Base-by-base conservation (phyloP, 768 basidiomycete species). In the Collybia mongolica region DNA sequence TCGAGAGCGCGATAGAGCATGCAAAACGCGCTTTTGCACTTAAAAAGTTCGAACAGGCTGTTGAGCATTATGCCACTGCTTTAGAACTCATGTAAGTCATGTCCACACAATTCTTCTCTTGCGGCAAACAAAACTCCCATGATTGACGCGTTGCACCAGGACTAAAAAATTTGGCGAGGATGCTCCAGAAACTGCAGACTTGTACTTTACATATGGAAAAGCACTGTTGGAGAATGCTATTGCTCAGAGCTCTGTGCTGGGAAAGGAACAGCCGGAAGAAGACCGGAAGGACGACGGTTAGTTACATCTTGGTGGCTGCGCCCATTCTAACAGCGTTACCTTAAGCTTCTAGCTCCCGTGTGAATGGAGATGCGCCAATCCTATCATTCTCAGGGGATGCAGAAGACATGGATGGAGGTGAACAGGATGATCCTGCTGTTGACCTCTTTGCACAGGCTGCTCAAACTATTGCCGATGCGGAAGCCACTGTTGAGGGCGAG, bases 181-280 rank as follows among this genome's bases (percentile, higher is more conserved):
- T 60, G 82, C 88, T 19, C 86, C 88, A 0, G 85, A 90, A 61
- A 85, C 80, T 46, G 96, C 93, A 6, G 93, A 98, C 60, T 65
- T 96, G 18, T 90, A 98, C 53, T 87, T 96, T 51, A 76, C 81
- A 3, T 99, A 98, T 62, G 97, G 97, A 12, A 93, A 89, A 66
- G 93, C 97, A 3, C 70, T 98, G 37, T 77, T 97, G 48, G 93
- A 94, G 71, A 93, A 96, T 61, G 96, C 94, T 5, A 90, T 98
- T 52, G 69, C 82, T 3, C 88, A 93, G 61, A 87, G 72, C 50
- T 82, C 86, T 0, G 96, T 98, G n/a, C 70, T 99, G 49, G 94
- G 93, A 1, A 93, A 93, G 62, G 91, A 93, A 35, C 86, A 90
- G 57, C 72, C 77, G 1, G 83, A 86, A 39, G 76, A 80, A 6